Evolutionary conservation across 2,329 filamentous ascomycete genomes (phyloP).

Genomic region (Rutstroemia sp.): DNA sequence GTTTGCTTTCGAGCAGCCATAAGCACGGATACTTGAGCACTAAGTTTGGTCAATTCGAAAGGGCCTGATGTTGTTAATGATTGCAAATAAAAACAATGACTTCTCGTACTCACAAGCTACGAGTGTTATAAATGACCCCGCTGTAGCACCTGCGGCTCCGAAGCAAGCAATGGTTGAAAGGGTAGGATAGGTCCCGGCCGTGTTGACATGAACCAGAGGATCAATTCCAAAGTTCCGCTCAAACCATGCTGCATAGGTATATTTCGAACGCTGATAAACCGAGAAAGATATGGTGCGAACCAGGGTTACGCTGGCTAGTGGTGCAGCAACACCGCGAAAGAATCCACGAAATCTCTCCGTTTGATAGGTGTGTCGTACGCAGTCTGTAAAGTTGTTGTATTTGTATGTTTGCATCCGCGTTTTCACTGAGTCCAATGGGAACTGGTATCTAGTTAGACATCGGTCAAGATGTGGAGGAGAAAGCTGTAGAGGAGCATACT

Average conservation of each 20-base stretch:
- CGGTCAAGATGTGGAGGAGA: background rate
- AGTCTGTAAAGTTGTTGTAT: conserved; percentile 67
- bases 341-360: conserved; percentile 69
- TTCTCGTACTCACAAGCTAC: conserved; percentile 56
- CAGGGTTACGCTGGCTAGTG: conserved; percentile 71
- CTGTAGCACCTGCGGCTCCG: conserved; percentile 68
- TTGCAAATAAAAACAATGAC: background rate
- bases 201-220: conserved; percentile 66
- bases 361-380: conserved; percentile 67
- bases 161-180: conserved; percentile 69
- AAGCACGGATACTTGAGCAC: conserved; percentile 75
- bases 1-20: conserved; percentile 52
- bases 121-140: conserved; percentile 71
- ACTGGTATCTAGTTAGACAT: conserved; percentile 32
- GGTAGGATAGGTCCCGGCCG: conserved; percentile 62
- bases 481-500: conserved; percentile 31
- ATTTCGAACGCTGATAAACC: conserved; percentile 71
- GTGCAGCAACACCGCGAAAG: conserved; percentile 74
- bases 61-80: conserved; percentile 44
- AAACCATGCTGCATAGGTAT: conserved; percentile 64
- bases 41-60: conserved; percentile 85
- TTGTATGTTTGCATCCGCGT: conserved; percentile 85
- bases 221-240: conserved; percentile 59
- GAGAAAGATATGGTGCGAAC: conserved; percentile 74
- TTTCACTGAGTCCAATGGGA: conserved; percentile 83